These are phyloP conservation scores for Adiantum capillusveneris DNA, from an alignment of 75 land plant genomes.

Conservation along the genomic window DNA sequence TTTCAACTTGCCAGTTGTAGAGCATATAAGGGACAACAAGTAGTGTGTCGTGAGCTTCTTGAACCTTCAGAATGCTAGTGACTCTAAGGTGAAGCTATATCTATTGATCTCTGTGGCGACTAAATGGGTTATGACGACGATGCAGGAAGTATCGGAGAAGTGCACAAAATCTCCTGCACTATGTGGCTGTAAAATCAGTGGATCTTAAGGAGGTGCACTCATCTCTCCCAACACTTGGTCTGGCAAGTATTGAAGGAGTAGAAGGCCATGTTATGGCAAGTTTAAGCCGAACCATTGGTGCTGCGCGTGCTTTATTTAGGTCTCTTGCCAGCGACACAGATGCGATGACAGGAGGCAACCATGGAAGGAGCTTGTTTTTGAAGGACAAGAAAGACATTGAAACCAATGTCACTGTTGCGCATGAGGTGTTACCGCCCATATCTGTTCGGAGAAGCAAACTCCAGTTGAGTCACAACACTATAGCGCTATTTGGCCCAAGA, in stretches of 20 bases:
- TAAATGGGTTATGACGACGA: constrained; percentile 1
- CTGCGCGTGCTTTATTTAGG: constrained; percentile 10
- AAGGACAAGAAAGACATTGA: too few relatives aligned
- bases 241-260: constrained; percentile 30
- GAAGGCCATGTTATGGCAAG: constrained; percentile 37
- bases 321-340: constrained; percentile 11
- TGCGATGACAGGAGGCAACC: too few relatives aligned
- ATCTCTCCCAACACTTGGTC: constrained; percentile 33
- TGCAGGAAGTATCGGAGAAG: constrained; percentile 34
- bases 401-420: too few relatives aligned
- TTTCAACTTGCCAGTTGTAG: too few relatives aligned
- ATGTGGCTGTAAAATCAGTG: constrained; percentile 36
- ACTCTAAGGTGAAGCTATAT: too few relatives aligned
- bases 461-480: constrained; percentile 19
- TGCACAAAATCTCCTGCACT: constrained; percentile 51
- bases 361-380: too few relatives aligned
- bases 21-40: too few relatives aligned
- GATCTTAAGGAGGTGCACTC: constrained; percentile 35
- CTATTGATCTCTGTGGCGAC: too few relatives aligned
- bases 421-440: too few relatives aligned
- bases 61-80: too few relatives aligned
- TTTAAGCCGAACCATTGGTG: constrained; percentile 21
- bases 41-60: too few relatives aligned
- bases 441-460: background rate
- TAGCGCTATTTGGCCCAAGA: constrained; percentile 32